Evolutionary conservation across 2,329 filamentous ascomycete genomes (phyloP), one percentile per base, ranked within the genome.

Genomic region (Fusarium sp.): DNA sequence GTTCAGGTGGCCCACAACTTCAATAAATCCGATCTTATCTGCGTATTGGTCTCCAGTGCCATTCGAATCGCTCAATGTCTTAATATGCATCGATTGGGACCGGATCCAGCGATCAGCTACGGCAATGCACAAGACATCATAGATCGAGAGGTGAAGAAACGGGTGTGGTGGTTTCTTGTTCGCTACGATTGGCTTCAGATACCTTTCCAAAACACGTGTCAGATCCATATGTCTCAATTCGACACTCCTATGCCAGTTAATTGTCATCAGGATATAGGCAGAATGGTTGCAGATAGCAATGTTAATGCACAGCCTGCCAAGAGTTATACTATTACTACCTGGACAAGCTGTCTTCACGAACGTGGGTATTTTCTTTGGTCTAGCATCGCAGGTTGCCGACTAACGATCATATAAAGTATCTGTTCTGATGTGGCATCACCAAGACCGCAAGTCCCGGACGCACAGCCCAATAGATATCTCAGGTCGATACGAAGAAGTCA

Each of bases 101-200:
- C 3, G 1, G 19, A 48, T 11, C 11, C 23, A 9, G 8, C 14
- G 3, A 26, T 6, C 13, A 4, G 3, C 10, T 4, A 6, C 3
- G 23, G 1, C 3, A 12, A 10, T 4, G 7, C 4, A 7, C 12
- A 6, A 0, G 57, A n/a, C 4, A 5, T 2, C 5, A 3, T 59
- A 1, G 25, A 28, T 12, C 25, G 52, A 10, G 42, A 60, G 11
- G 21, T 60, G 7, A 43, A 43, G 39, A 60, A 46, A 21, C 25
- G 42, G 6, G 11, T 60, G 0, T 60, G 57, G 57, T 60, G 52
- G 57, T 60, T 60, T 21, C 57, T 60, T 2, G 57, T 58, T 3
- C 57, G 57, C 4, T 60, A 60, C 10, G 57, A 58, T n/a, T 60
- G 57, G 57, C 14, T 60, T 9, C 52, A 60, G 5, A 60, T 60